Base-by-base conservation (phyloP, 2,329 filamentous ascomycete genomes). In the Arthrocladium fulminans region DNA sequence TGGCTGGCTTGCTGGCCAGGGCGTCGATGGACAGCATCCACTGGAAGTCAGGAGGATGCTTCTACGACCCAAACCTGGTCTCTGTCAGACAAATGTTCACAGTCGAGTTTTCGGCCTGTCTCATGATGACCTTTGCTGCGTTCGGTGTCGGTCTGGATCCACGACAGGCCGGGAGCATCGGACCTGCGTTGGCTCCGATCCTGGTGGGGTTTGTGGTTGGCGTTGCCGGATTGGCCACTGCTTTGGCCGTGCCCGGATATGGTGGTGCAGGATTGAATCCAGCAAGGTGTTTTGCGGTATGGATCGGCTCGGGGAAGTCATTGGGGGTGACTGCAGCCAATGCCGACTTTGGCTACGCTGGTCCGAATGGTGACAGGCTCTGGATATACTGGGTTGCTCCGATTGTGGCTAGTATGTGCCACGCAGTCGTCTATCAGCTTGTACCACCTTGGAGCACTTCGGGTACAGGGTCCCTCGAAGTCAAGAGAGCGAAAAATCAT, bases 121-220 rank as follows among this genome's bases (percentile, higher is more conserved):
- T 73, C n/a, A 62, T 69, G 1, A 52, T 75, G 12, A 57, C 79
- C 0, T 68, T 74, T 53, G 63, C 77, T 17, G 66, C 72, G 0
- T 77, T 75, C 52, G 73, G 74, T 1, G 70, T 75, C 9, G 74
- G 73, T 13, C 62, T 78, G 3, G 75, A 78, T 57, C 75, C 75
- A 2, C 62, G 74, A 2, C 74, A 77, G 54, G 65, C 65, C 1
- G 60, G 67, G 15, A 59, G 74, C 2, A 75, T 74, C 54, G 74
- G 74, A 0, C 73, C 71, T 3, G 68, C 72, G 1, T 59, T 75
- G 1, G 68, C 68, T 0, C 73, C 74, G 0, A 64, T 74, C 23
- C 60, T 78, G 8, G 72, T 76, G 13, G 70, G 73, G 5, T 49
- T 70, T 12, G 60, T 61, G 0, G 51, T 71, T 9, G 69, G 66